Conservation (phyloP, 2,329 filamentous ascomycete species). For the Fusarium luffae region DNA sequence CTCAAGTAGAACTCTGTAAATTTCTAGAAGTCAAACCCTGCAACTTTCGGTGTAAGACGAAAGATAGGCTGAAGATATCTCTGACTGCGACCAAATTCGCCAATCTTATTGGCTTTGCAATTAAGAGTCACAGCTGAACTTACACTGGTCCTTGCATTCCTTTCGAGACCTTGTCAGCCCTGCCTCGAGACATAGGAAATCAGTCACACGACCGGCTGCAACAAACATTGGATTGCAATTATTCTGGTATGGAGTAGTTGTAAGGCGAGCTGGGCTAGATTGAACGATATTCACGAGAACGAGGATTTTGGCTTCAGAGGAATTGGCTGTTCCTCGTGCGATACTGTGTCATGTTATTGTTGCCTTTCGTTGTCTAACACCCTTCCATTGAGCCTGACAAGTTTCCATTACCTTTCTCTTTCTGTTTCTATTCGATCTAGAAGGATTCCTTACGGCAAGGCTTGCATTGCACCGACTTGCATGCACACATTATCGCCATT, state of each 20-base stretch:
- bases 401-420: constrained; percentile 1
- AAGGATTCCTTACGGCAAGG: constrained; percentile 2
- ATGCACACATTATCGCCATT: constrained; percentile 9
- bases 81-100: background rate
- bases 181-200: background rate
- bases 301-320: background rate
- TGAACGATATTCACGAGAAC: background rate
- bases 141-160: background rate
- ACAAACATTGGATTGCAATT: background rate
- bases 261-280: constrained; percentile 2
- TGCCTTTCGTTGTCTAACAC: background rate
- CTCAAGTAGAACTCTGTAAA: constrained; percentile 7
- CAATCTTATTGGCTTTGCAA: background rate
- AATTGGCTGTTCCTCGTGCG: constrained; percentile 3
- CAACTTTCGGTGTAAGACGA: constrained; percentile 19
- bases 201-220: constrained; percentile 1
- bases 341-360: constrained; percentile 20
- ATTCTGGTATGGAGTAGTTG: constrained; percentile 19
- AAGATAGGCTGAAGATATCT: constrained; percentile 33
- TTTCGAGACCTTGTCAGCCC: background rate
- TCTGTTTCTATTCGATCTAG: constrained; percentile 13
- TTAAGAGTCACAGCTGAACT: background rate
- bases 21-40: constrained; percentile 13
- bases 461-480: constrained; percentile 15
- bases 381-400: background rate